Conservation (phyloP, 1,139 yeast species). For the Debaryomyces singareniensis region DNA sequence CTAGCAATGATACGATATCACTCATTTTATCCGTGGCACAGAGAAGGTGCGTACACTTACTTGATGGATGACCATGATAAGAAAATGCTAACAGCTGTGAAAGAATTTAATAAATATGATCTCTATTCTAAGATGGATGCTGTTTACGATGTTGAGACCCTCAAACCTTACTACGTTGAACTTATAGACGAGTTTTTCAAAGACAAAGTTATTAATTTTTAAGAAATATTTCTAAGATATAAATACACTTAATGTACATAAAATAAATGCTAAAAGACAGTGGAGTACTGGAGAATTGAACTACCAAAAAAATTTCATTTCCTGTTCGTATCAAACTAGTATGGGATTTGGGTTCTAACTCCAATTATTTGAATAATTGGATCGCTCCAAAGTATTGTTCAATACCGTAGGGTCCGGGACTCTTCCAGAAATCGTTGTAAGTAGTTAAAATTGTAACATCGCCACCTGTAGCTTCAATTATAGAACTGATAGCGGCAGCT, state of each 20-base stretch:
- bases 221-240: conserved; percentile 5
- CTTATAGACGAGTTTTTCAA: conserved; percentile 68
- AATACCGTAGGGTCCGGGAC: conserved; percentile 76
- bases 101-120: conserved; percentile 63
- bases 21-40: conserved; percentile 74
- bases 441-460: conserved; percentile 70
- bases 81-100: conserved; percentile 57
- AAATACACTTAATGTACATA: conserved; percentile 4
- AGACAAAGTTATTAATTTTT: conserved; percentile 48
- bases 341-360: too few species aligned
- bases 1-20: conserved; percentile 73
- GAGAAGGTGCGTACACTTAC: conserved; percentile 59
- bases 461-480: conserved; percentile 50
- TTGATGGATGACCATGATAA: conserved; percentile 62
- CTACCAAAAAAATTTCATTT: conserved; percentile 1
- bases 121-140: conserved; percentile 58
- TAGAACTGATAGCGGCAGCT: conserved; percentile 54
- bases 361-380: conserved; percentile 25
- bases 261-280: conserved; percentile 6
- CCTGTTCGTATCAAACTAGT: too few species aligned
- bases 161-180: conserved; percentile 54
- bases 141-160: conserved; percentile 38
- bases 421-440: conserved; percentile 78
- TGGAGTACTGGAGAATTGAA: conserved; percentile 4
- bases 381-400: conserved; percentile 83